Evolutionary conservation across 176 grass and related monocot species (phyloP).

Genomic region (Elaeis guineensis): DNA sequence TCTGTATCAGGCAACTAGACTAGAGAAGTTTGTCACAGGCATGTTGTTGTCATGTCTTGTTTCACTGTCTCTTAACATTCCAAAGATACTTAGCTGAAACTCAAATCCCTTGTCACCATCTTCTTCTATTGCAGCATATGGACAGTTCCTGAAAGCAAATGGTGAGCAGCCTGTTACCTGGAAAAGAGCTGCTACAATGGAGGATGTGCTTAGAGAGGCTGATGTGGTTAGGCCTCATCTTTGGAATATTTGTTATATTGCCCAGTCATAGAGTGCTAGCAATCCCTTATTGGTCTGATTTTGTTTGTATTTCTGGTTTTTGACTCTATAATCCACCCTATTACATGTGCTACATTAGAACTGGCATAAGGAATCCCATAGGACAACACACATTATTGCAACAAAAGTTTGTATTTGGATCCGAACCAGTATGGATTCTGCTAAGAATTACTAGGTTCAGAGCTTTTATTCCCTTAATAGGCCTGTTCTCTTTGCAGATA

Average conservation of each 20-base stretch:
- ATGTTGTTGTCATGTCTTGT: constrained; percentile 7
- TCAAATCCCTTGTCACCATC: neutral
- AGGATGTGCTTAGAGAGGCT: constrained; percentile 88
- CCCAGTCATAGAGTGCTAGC: too few species aligned
- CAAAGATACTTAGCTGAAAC: neutral
- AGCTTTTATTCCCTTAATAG: too few species aligned
- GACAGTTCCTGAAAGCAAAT: constrained; percentile 80
- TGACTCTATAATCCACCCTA: too few species aligned
- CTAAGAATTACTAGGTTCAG: too few species aligned
- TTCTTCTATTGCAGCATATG: constrained; percentile 45
- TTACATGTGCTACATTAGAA: too few species aligned
- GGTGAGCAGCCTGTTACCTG: constrained; percentile 81
- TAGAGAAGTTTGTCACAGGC: constrained; percentile 96
- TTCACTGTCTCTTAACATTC: neutral
- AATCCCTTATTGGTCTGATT: too few species aligned
- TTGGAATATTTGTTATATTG: neutral
- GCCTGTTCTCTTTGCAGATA: constrained; percentile 34
- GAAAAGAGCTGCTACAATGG: constrained; percentile 93
- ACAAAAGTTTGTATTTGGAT: too few species aligned
- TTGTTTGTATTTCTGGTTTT: too few species aligned
- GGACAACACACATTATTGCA: too few species aligned
- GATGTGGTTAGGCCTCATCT: constrained; percentile 55
- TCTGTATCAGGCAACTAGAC: constrained; percentile 76
- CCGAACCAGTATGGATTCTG: too few species aligned
- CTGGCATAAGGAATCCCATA: too few species aligned